A percentile compares a stretch with the other conserved stretches of the same genome.
Evolutionary conservation across 768 basidiomycete species (phyloP).

Genomic region (Trametopsis cervina): DNA sequence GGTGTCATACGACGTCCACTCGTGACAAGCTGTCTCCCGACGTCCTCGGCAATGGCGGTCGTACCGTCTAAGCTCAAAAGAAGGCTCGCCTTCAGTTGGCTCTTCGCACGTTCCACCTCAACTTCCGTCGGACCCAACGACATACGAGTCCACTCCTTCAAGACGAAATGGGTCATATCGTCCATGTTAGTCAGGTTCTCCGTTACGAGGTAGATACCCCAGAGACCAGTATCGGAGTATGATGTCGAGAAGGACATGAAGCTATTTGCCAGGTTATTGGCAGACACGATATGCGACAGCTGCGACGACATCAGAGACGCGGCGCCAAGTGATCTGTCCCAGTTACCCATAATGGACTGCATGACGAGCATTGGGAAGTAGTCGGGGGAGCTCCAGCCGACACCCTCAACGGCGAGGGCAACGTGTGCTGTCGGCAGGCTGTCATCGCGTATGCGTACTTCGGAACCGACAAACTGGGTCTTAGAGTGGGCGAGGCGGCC

Average conservation of each 20-base stretch:
- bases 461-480: conserved; percentile 85
- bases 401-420: conserved; percentile 96
- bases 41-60: conserved; percentile 95
- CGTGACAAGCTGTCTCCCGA: conserved; percentile 96
- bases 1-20: conserved; percentile 87
- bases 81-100: conserved; percentile 93
- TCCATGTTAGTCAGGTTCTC: conserved; percentile 95
- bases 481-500: conserved; percentile 72
- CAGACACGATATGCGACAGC: conserved; percentile 84
- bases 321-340: conserved; percentile 94
- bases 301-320: conserved; percentile 85
- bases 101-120: conserved; percentile 97
- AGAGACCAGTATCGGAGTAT: conserved; percentile 97
- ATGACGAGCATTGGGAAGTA: conserved; percentile 99
- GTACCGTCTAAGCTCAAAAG: conserved; percentile 91
- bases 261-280: conserved; percentile 95
- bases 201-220: conserved; percentile 96
- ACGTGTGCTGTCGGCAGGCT: conserved; percentile 83
- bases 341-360: conserved; percentile 98
- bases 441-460: conserved; percentile 94
- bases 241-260: conserved; percentile 99
- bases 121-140: conserved; percentile 73
- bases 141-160: conserved; percentile 96
- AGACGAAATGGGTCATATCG: conserved; percentile 88
- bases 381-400: conserved; percentile 95